Base-by-base conservation (phyloP, 805 yeast genomes). In the Peterozyma xylosa region DNA sequence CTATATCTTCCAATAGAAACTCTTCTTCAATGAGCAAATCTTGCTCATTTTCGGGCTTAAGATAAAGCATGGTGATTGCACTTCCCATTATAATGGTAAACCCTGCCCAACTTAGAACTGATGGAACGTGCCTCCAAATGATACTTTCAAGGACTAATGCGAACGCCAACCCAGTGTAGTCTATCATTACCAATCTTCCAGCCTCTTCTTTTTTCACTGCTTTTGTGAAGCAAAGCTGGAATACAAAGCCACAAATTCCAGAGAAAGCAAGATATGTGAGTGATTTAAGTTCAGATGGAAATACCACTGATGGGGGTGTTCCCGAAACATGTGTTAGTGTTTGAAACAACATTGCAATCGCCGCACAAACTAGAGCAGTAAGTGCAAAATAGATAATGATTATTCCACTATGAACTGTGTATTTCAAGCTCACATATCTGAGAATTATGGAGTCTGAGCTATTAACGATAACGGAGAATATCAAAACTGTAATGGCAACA, bases 131-230 rank as follows among this genome's bases (percentile, higher is more conserved):
- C 43, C 58, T 54, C 71, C 71, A 70, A 45, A 70, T 60, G 7
- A 62, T 39, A 33, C 68, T 50, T 49, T 70, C 75, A 72, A 73
- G 67, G 37, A 68, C 42, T 33, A 70, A 54, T 7, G 74, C 73
- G 53, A 66, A 70, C 2, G 68, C 59, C 74, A 70, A 68, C 40
- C 62, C 63, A n/a, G 66, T 55, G 51, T 70, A 70, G 15, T 58
- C 58, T 61, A 68, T 61, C 44, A 70, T 53, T 11, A 73, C 54
- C 0, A 73, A 66, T 48, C 63, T 58, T 5, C 68, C 64, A 6
- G 75, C 75, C 42, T 62, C 63, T 29, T 68, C 74, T 37, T 72
- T 48, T 50, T 69, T 73, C n/a, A 70, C 61, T 2, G 74, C 75
- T 1, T 71, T 72, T 2, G 75, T 68, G 46, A 70, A 59, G 14